Conservation (phyloP, 768 basidiomycete genomes). For the Termitomyces sp. region DNA sequence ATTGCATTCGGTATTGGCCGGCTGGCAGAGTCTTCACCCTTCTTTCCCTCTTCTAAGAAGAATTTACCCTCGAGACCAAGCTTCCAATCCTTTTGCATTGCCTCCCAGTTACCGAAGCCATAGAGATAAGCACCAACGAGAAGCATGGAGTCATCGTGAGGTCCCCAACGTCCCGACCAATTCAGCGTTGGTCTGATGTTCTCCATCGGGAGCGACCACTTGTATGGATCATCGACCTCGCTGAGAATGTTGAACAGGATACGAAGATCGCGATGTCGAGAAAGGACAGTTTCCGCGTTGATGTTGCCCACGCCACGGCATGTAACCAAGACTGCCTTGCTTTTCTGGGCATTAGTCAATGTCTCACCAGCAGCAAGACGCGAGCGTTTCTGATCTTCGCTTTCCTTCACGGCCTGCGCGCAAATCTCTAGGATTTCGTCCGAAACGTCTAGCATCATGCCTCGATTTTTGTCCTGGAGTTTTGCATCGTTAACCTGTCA, state of each 20-base stretch:
- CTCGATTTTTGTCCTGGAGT: slow-evolving; percentile 90
- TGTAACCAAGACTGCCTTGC: slow-evolving; percentile 93
- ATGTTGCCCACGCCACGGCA: slow-evolving; percentile 89
- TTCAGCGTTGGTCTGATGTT: slow-evolving; percentile 91
- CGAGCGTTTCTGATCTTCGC: slow-evolving; percentile 74
- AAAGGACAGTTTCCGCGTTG: slow-evolving; percentile 96
- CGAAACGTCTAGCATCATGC: slow-evolving; percentile 84
- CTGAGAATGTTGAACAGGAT: slow-evolving; percentile 82
- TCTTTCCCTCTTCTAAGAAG: slow-evolving; percentile 97
- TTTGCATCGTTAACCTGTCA: slow-evolving; percentile 82
- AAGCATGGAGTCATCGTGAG: slow-evolving; percentile 90
- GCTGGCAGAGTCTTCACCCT: slow-evolving; percentile 79
- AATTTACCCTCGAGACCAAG: slow-evolving; percentile 89
- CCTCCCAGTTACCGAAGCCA: slow-evolving; percentile 97
- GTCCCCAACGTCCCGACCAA: slow-evolving; percentile 96
- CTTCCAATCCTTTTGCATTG: slow-evolving; percentile 83
- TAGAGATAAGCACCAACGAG: slow-evolving; percentile 91
- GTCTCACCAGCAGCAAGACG: slow-evolving; percentile 83
- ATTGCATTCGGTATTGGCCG: slow-evolving; percentile 96
- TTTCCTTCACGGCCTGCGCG: slow-evolving; percentile 76
- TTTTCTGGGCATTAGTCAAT: slow-evolving; percentile 89
- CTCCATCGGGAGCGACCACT: slow-evolving; percentile 88
- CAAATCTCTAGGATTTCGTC: slow-evolving; percentile 93
- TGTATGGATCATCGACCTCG: slow-evolving; percentile 67
- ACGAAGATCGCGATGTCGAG: slow-evolving; percentile 83